These are phyloP conservation scores for Amanita rubescens DNA, from an alignment of 768 basidiomycete species.

Conservation along the genomic window DNA sequence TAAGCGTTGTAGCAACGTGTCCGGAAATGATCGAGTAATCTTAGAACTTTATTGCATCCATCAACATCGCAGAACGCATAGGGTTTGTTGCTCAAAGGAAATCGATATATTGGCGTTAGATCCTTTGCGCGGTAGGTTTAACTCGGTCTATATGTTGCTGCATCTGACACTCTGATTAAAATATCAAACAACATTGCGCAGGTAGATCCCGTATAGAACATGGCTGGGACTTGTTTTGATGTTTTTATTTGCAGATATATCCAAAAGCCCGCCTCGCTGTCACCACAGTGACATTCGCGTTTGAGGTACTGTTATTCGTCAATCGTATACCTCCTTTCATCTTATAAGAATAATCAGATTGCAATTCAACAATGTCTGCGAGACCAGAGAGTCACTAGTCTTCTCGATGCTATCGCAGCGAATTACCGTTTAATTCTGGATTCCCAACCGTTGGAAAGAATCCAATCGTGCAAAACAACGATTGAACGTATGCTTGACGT, in stretches of 20 bases:
- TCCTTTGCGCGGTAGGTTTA: neutral
- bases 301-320: neutral
- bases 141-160: neutral
- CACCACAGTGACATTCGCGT: neutral
- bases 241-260: neutral
- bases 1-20: neutral
- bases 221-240: neutral
- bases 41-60: neutral
- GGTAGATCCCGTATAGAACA: neutral
- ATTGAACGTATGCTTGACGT: constrained; percentile 3
- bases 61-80: neutral
- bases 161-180: neutral
- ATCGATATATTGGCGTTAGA: neutral
- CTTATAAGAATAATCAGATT: neutral
- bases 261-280: neutral
- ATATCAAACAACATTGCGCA: neutral
- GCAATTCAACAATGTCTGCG: constrained; percentile 1
- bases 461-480: constrained; percentile 3
- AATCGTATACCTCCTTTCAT: neutral
- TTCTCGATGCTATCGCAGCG: constrained; percentile 5
- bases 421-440: constrained; percentile 7
- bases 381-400: constrained; percentile 2
- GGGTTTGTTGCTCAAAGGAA: neutral
- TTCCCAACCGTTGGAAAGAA: constrained; percentile 2
- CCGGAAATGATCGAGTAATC: neutral